Evolutionary conservation across 1,284 basidiomycete species (phyloP), one percentile per base, ranked within the genome.

Genomic region (Trametes pubescens): DNA sequence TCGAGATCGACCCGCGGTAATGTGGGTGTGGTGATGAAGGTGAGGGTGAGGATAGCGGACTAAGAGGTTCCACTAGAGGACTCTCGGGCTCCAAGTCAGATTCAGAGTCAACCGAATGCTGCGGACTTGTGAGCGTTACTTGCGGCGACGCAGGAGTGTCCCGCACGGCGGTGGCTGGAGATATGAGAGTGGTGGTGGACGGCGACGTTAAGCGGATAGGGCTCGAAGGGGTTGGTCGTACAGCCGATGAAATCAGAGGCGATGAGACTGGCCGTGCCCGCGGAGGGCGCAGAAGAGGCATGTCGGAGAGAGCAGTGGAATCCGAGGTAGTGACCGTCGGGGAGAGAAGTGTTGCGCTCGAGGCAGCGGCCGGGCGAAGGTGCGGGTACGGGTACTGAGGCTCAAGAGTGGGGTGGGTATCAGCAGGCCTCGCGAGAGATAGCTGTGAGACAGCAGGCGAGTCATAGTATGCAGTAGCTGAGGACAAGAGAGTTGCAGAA

Each of bases 171-270:
- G 58, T 61, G 2, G 57, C 47, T n/a, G 64, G 48, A 3, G 64
- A 62, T 10, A 68, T 26, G 44, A 68, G 47, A 18, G 67, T 65
- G 34, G 67, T 68, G 5, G 67, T 68, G 2, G 67, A 68, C 4
- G 67, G 62, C 6, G 67, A 68, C 24, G 67, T 62, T 26, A 68
- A 55, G 32, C 62, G 62, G 37, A 60, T 51, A 9, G 64, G 64
- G 34, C 57, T 34, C 37, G 63, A 29, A 43, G 62, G 38, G 38
- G 55, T 14, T 37, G 63, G 51, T 24, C 44, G 48, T 16, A 58
- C 21, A 49, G 13, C 43, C 14, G 52, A 16, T 14, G 51, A 51
- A 21, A 40, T 35, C 16, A 49, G 24, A 38, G 62, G 65, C 44
- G 65, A 62, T 10, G 61, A 53, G 51, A 61, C 37, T 4, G 59